phyloP scores from a whole-genome alignment of 345 rosid species.

The Eucalyptus paniculata region DNA sequence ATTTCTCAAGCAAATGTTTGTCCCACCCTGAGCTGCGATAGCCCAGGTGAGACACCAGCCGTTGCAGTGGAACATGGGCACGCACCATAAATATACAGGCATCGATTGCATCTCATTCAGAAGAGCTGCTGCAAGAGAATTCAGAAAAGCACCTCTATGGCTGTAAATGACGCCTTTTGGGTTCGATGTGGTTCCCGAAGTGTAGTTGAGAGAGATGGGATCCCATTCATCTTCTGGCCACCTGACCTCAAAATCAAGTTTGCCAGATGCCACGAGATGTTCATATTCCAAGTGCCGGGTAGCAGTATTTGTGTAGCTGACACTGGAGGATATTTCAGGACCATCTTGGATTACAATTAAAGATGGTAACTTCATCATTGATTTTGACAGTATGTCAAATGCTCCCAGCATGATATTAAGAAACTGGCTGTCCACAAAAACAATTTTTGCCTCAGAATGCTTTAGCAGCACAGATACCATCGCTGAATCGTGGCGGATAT shows the following conservation, averaged over 20 bases:
- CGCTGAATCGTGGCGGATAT: slow-evolving; percentile 38
- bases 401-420: slow-evolving; percentile 32
- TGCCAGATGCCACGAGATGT: slow-evolving; percentile 25
- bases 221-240: slow-evolving; percentile 39
- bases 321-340: not conserved
- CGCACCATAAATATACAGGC: slow-evolving; percentile 50
- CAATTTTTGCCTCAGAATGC: slow-evolving; percentile 42
- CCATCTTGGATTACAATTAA: slow-evolving; percentile 23
- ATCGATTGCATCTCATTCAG: slow-evolving; percentile 25
- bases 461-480: slow-evolving; percentile 28
- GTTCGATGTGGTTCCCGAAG: slow-evolving; percentile 54
- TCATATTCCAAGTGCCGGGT: slow-evolving; percentile 23
- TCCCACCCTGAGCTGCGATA: slow-evolving; percentile 51
- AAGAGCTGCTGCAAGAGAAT: slow-evolving; percentile 34
- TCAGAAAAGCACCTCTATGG: slow-evolving; percentile 56
- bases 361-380: slow-evolving; percentile 16
- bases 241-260: slow-evolving; percentile 22
- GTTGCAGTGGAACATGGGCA: slow-evolving; percentile 69
- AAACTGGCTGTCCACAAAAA: slow-evolving; percentile 41
- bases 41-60: slow-evolving; percentile 65
- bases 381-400: slow-evolving; percentile 23
- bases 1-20: slow-evolving; percentile 37
- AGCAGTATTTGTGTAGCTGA: not conserved
- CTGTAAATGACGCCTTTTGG: slow-evolving; percentile 56
- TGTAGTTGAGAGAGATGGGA: slow-evolving; percentile 43